phyloP scores from a whole-genome alignment of 169 alveolate species.

The Neospora caninum region DNA sequence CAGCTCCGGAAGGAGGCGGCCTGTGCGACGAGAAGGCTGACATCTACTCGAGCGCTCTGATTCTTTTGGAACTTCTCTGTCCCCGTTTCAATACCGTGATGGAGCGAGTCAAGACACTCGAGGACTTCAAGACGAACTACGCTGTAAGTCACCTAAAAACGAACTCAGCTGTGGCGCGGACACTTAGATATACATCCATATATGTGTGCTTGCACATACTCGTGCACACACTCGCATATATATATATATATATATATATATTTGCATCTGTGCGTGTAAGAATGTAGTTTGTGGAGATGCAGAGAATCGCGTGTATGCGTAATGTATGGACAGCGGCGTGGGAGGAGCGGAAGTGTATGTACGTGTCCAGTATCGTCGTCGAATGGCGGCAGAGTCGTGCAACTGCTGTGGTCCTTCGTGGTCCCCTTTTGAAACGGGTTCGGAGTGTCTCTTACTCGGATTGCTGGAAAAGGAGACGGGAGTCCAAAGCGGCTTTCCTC shows the following conservation, averaged over 20 bases:
- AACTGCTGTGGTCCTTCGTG: too few species aligned
- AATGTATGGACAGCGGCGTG: too few species aligned
- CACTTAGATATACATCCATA: background rate
- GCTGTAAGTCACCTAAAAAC: background rate
- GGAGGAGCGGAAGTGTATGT: too few species aligned
- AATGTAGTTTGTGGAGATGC: too few species aligned
- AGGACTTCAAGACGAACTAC: conserved; percentile 77
- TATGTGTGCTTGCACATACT: background rate
- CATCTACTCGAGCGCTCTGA: conserved; percentile 88
- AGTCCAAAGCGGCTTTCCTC: too few species aligned
- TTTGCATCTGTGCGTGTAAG: background rate
- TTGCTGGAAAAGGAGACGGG: too few species aligned
- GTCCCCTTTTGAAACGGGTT: too few species aligned
- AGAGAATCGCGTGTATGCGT: too few species aligned
- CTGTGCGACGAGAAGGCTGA: conserved; percentile 91
- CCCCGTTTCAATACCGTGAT: conserved; percentile 88
- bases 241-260: background rate
- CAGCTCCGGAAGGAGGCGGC: conserved; percentile 93
- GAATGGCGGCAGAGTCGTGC: too few species aligned
- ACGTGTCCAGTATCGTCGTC: too few species aligned
- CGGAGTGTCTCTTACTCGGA: too few species aligned
- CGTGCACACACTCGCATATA: background rate
- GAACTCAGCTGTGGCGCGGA: background rate
- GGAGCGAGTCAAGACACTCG: conserved; percentile 87
- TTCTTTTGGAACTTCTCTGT: conserved; percentile 85